Evolutionary conservation across 176 grass and related monocot species (phyloP).

Genomic region (Pharus latifolius): DNA sequence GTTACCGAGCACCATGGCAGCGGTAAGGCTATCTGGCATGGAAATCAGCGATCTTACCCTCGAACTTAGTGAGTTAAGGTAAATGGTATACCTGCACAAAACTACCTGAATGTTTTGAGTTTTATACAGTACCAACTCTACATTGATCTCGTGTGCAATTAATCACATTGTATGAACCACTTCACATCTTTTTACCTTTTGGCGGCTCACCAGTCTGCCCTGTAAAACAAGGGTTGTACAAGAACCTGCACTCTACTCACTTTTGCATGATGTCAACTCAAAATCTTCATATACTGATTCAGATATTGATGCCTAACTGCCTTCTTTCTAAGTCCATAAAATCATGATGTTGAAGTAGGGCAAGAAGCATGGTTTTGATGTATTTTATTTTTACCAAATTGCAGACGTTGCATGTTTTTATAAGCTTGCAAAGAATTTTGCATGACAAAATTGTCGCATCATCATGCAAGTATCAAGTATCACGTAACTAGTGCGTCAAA

Average conservation of each 20-base stretch:
- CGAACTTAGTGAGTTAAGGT: constrained; percentile 84
- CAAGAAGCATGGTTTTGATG: background rate
- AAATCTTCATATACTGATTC: background rate
- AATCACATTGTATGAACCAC: background rate
- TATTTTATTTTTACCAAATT: background rate
- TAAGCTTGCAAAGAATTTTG: background rate
- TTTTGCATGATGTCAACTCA: background rate
- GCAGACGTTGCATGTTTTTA: background rate
- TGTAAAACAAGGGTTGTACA: background rate
- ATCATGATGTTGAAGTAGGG: background rate
- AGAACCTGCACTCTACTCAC: background rate
- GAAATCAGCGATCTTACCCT: constrained; percentile 87
- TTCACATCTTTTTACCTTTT: background rate
- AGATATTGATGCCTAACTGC: background rate
- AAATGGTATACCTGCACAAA: background rate
- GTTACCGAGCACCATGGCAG: constrained; percentile 60
- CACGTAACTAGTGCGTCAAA: background rate
- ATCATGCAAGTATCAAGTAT: background rate
- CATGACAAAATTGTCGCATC: background rate
- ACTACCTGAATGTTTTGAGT: background rate
- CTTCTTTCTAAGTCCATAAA: background rate
- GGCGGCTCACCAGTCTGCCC: background rate
- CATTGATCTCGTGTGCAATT: background rate
- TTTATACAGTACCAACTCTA: background rate
- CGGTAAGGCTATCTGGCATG: constrained; percentile 63